Evolutionary conservation across 345 rosid genomes (phyloP), one percentile per base, ranked within the genome.

Genomic region (Erysimum cheiranthoides): DNA sequence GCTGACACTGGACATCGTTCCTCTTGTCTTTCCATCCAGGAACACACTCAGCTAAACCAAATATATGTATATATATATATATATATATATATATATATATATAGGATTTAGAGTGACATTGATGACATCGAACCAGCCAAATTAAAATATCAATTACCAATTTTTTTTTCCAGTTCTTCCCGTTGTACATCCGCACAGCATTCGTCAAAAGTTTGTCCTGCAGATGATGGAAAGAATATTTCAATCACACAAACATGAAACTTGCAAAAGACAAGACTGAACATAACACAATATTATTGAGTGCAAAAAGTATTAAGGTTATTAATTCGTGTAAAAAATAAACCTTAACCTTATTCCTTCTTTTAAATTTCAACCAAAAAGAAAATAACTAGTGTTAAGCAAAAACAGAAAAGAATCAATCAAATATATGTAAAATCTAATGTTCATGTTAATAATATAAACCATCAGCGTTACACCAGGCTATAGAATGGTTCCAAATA

Each of bases 141-240:
- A 51, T 38, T 27, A 31, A 18, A 57, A 31, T 31, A 8, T 30
- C 2, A 71, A 4, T 60, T 71, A 60, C 60, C 75, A 36, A 49
- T n/a, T n/a, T 60, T 6, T 36, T 71, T 47, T 60, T 71, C 75
- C 75, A 71, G 14, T 49, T 61, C 47, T 36, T 71, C 12, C 28
- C 58, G 1, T 59, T n/a, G 39, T 47, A 46, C 50, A 0, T 71
- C 8, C 2, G 1, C 67, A 71, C 68, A 36, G 18, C 75, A 47
- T 47, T n/a, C 30, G 10, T 60, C 60, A 71, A 71, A 18, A 60
- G 39, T 71, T 71, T n/a, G 49, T 71, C 75, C 67, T 71, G 8
- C 8, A 58, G 3, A 68, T 7, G 12, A 70, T 12, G 14, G 10
- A 38, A 53, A 43, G 6, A 67, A 31, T 2, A 13, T 57, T 35